Base-by-base conservation (phyloP, 2,329 filamentous ascomycete species). In the Daldinia sp. region DNA sequence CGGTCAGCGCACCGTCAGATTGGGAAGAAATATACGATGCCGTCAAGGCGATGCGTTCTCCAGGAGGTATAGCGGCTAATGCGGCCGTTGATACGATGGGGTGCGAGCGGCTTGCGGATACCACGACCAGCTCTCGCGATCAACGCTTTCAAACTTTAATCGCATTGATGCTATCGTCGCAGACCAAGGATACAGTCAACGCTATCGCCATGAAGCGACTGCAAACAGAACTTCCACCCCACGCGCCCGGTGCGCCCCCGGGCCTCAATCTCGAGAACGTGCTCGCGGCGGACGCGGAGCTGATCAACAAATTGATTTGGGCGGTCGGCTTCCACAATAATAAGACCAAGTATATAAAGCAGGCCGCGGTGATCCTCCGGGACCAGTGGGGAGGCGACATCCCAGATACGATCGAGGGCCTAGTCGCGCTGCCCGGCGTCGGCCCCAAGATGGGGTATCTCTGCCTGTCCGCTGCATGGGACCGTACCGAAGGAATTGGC, bases 31-130 rank as follows among this genome's bases (percentile, higher is more conserved):
- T 97, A 64, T 99, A 98, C 81, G 81, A 86, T 37, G 82, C 88
- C 0, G 92, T 97, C 50, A 90, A 91, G 75, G 86, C 88, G 75
- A 98, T 98, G 94, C 90, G 89, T 1, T 79, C 80, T 4, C 78
- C 81, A 0, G 86, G 85, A 2, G 86, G 85, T 6, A 76, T 81
- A 81, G 81, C 92, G 78, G 78, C 87, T 83, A 80, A 92, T 87
- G 96, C 96, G 0, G 92, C 95, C 0, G 96, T 99, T 10, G 96
- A 99, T 79, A 98, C 95, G 0, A 98, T 98, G 94, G 96, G 96
- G 10, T 99, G 96, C 80, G 94, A 94, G 80, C 87, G 88, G 6
- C 85, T 96, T 9, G 92, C 92, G 2, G 82, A 85, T 54, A 78
- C 81, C 15, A 79, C 74, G 1, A 84, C 86, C 10, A 84, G 81